Base-by-base conservation (phyloP, 2,329 filamentous ascomycete genomes). In the Calycina marina region DNA sequence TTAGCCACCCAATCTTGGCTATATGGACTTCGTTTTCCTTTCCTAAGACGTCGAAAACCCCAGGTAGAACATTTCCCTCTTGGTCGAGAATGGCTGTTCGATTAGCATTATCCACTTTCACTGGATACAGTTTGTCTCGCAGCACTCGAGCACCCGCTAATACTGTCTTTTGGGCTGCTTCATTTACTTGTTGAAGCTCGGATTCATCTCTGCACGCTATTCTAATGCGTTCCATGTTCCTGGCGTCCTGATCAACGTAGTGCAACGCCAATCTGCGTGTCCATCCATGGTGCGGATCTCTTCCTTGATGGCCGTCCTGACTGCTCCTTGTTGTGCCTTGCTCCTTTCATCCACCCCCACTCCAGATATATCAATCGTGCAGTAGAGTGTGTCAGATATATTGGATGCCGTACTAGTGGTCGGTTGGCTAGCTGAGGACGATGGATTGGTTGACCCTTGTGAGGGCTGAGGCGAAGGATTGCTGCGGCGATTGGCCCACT, bases 1-100 rank as follows among this genome's bases (percentile, higher is more conserved):
- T 49, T 2, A 50, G 40, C 45, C 41, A 50, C 14, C 14, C 34
- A 16, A 49, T 41, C 34, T 48, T 49, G 2, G 39, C 39, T 17
- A 47, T 32, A 20, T 35, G 14, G 12, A 28, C 30, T n/a, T 49
- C 40, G 30, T 50, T 50, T 38, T 49, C 47, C 30, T 36, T 28
- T 16, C 42, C 29, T 14, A 49, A 36, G 10, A 32, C 37, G 24
- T 48, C 40, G 4, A 29, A 30, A 4, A 30, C 39, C 18, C 34
- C 39, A n/a, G 30, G 4, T 24, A 20, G 35, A 13, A 43, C 25
- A n/a, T 37, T 38, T 14, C 37, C 36, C 16, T 29, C 32, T 29
- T 47, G 34, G 27, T 50, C 39, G 6, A 45, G 32, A 5, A 49
- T 36, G 3, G 36, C 45, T 8, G 30, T 34, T 11, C 39, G 42